Evolutionary conservation across 305 asterid genomes (phyloP).

Genomic region (Fraxinus baroniana): DNA sequence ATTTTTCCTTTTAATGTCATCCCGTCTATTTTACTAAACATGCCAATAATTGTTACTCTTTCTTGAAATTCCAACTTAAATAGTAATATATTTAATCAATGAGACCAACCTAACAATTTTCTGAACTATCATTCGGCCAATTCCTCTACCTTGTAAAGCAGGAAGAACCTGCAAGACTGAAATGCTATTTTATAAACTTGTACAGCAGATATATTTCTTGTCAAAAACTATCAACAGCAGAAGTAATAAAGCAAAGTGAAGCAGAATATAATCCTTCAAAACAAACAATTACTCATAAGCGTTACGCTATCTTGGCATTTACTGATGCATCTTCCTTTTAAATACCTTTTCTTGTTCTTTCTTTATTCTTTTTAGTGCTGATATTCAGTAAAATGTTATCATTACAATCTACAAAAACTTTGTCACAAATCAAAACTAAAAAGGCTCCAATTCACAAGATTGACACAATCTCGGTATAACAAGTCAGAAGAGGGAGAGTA

Average conservation of each 20-base stretch:
- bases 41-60: neutral
- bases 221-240: neutral
- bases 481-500: neutral
- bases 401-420: neutral
- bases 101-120: conserved; percentile 60
- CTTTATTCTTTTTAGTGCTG: neutral
- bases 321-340: neutral
- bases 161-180: conserved; percentile 71
- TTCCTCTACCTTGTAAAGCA: conserved; percentile 58
- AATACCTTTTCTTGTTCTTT: neutral
- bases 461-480: neutral
- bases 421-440: neutral
- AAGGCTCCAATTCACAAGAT: neutral
- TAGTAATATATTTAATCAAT: neutral
- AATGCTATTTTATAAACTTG: conserved; percentile 23
- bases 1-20: neutral
- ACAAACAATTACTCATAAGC: neutral
- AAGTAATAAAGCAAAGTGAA: neutral
- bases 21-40: neutral
- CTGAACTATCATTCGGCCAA: conserved; percentile 68
- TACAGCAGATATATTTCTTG: conserved; percentile 7
- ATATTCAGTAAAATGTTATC: neutral
- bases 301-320: neutral
- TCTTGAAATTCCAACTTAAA: neutral
- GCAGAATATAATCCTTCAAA: neutral